These are phyloP conservation scores for Suillus sp. DNA, from an alignment of 768 basidiomycete genomes.

Conservation along the genomic window DNA sequence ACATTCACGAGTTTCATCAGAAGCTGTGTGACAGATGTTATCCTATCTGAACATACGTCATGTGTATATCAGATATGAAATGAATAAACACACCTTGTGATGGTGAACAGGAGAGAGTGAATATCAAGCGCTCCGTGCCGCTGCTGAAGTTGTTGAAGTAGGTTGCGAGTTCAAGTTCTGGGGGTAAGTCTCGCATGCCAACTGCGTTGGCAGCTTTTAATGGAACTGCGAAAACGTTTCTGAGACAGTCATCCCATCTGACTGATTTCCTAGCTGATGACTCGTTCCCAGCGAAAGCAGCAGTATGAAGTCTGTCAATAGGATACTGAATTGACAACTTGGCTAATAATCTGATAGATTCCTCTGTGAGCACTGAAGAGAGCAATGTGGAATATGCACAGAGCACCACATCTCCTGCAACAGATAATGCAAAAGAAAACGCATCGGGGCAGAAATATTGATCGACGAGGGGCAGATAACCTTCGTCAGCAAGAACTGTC, in stretches of 20 bases:
- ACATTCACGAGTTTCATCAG: slow-evolving; percentile 67
- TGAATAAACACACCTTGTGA: slow-evolving; percentile 43
- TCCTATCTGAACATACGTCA: slow-evolving; percentile 35
- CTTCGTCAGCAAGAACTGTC: slow-evolving; percentile 49
- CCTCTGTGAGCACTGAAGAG: slow-evolving; percentile 47
- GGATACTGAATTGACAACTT: slow-evolving; percentile 64
- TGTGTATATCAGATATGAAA: slow-evolving; percentile 12
- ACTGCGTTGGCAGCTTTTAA: slow-evolving; percentile 77
- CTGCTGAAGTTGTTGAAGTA: slow-evolving; percentile 58
- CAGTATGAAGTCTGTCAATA: slow-evolving; percentile 63
- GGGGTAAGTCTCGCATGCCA: slow-evolving; percentile 47
- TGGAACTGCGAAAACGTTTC: slow-evolving; percentile 65
- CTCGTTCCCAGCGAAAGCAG: slow-evolving; percentile 42
- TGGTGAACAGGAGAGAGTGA: slow-evolving; percentile 40
- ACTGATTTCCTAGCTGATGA: slow-evolving; percentile 33
- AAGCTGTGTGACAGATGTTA: slow-evolving; percentile 52
- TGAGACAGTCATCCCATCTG: slow-evolving; percentile 79
- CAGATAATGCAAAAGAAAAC: slow-evolving; percentile 51
- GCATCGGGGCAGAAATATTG: slow-evolving; percentile 77
- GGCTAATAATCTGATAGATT: slow-evolving; percentile 54
- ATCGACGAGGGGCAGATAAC: slow-evolving; percentile 48
- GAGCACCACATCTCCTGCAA: slow-evolving; percentile 55
- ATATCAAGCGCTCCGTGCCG: slow-evolving; percentile 55
- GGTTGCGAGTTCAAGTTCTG: slow-evolving; percentile 51
- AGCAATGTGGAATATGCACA: slow-evolving; percentile 68